phyloP scores from a whole-genome alignment of 768 basidiomycete genomes.

The Pholiota microspora region DNA sequence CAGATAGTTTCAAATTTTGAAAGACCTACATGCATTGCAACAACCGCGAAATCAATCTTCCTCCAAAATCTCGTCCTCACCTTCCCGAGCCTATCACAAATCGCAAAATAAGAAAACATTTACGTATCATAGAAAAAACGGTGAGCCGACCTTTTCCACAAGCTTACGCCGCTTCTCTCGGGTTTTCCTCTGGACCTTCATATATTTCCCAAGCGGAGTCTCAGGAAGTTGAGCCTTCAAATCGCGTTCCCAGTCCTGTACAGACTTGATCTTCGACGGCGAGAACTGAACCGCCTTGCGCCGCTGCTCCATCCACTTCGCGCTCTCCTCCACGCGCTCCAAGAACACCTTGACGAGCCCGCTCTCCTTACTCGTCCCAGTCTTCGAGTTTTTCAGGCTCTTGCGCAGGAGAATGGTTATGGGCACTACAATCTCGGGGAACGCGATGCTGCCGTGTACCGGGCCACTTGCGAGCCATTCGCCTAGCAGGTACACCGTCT shows the following conservation, averaged over 20 bases:
- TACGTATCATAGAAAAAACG: too few relatives aligned
- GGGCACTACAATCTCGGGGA: constrained; percentile 90
- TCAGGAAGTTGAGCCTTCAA: constrained; percentile 58
- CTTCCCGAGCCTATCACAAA: constrained; percentile 57
- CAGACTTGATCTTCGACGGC: constrained; percentile 67
- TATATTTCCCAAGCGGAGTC: constrained; percentile 79
- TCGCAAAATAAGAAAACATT: constrained; percentile 8
- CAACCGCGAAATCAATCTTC: constrained; percentile 25
- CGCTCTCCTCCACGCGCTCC: constrained; percentile 86
- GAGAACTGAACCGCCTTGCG: constrained; percentile 72
- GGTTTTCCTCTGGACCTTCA: constrained; percentile 77
- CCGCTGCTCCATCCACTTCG: constrained; percentile 70
- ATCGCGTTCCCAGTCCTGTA: constrained; percentile 70
- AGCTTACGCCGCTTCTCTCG: constrained; percentile 71
- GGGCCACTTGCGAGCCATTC: constrained; percentile 75
- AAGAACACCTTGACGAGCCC: constrained; percentile 70
- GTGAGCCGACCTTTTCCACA: constrained; percentile 62
- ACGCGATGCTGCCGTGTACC: constrained; percentile 85
- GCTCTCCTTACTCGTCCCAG: constrained; percentile 50
- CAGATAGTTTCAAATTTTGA: too few relatives aligned
- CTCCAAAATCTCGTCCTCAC: constrained; percentile 69
- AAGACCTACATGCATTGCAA: background rate
- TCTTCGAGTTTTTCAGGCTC: constrained; percentile 60
- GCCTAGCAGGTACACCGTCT: constrained; percentile 71
- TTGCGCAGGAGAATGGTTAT: constrained; percentile 70